These are phyloP conservation scores for Vitis labrusca DNA, from an alignment of 164 flowering plant species.

Conservation along the genomic window DNA sequence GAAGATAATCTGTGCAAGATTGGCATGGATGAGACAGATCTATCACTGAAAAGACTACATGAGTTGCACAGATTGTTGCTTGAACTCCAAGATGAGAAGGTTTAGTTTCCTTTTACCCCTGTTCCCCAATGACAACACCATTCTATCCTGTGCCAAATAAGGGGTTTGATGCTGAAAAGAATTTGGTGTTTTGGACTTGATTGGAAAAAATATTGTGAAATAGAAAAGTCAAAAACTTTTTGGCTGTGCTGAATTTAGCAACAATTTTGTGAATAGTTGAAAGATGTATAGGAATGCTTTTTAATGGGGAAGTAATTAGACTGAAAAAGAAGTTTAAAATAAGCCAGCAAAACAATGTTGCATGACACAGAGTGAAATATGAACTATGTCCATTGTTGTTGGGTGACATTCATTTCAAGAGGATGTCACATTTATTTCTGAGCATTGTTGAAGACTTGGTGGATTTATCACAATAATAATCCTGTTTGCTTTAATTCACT, in stretches of 20 bases:
- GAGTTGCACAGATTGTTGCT: conserved; percentile 28
- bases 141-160: neutral
- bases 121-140: neutral
- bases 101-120: conserved; percentile 3
- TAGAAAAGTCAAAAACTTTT: neutral
- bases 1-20: conserved; percentile 8
- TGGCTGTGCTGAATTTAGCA: neutral
- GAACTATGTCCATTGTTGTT: too few relatives aligned
- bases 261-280: neutral
- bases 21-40: conserved; percentile 31
- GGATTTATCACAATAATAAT: neutral
- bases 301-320: neutral
- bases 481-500: neutral
- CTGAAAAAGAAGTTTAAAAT: too few relatives aligned
- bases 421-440: too few relatives aligned
- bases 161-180: neutral
- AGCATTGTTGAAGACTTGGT: neutral
- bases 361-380: too few relatives aligned
- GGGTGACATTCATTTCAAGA: too few relatives aligned
- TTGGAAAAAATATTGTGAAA: neutral
- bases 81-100: conserved; percentile 47
- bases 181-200: neutral
- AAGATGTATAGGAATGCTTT: neutral
- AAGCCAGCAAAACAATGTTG: too few relatives aligned
- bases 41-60: conserved; percentile 39